Percentiles rank a stretch among this genome's conserved stretches.
These are phyloP conservation scores for Diaporthe helianthi DNA, from an alignment of 2,329 filamentous ascomycete species.

Conservation along the genomic window DNA sequence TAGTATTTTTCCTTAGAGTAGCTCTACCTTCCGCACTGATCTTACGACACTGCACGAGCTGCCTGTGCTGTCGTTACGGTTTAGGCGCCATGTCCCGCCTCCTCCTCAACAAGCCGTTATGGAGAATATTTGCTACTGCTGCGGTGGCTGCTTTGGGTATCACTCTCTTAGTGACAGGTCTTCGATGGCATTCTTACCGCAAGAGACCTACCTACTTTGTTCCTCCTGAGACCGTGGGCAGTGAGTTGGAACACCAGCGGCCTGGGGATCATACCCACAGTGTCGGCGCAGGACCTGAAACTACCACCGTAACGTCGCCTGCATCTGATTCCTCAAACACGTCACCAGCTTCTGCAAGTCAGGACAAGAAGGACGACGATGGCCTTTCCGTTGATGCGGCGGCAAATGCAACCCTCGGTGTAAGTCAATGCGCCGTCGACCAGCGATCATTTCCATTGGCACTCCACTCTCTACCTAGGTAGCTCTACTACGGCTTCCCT, in stretches of 20 bases:
- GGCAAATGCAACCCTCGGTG: constrained; percentile 5
- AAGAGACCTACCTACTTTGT: neutral
- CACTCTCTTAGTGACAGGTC: neutral
- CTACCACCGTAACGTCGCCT: too few relatives aligned
- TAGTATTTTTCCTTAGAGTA: neutral
- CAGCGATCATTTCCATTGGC: neutral
- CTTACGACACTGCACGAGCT: neutral
- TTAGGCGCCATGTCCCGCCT: neutral
- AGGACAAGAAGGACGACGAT: neutral
- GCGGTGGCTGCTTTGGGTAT: neutral
- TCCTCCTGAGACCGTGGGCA: neutral
- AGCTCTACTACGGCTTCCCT: too few relatives aligned
- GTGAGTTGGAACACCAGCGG: neutral
- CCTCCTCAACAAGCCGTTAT: neutral
- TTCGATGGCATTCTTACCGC: neutral
- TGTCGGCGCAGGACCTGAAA: neutral
- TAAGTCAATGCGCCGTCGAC: neutral
- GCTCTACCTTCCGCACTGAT: neutral
- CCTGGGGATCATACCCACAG: neutral
- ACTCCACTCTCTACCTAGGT: neutral
- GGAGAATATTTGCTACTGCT: neutral
- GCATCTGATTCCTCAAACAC: neutral
- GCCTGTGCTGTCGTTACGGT: too few relatives aligned
- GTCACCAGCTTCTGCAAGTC: neutral
- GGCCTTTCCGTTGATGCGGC: neutral